Percentiles rank a stretch among this genome's conserved stretches.
Evolutionary conservation across 805 yeast species (phyloP).

Genomic region (Cyberlindnera mississippiensis): DNA sequence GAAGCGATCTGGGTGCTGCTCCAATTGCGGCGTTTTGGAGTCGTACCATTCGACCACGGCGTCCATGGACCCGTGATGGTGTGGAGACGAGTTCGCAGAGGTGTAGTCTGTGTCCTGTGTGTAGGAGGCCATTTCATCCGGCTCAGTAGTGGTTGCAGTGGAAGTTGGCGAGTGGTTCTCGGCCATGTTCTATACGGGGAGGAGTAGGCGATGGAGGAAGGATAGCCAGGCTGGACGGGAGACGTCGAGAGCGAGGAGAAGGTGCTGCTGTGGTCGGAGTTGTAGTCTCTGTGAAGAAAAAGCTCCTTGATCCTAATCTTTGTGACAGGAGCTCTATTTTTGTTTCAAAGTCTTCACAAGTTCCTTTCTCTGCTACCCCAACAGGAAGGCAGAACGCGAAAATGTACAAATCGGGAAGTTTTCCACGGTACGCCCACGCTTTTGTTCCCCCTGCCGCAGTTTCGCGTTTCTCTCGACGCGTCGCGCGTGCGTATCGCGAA

Average conservation of each 20-base stretch:
- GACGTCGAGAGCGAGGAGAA: neutral
- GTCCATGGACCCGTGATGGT: neutral
- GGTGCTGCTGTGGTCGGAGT: too few species aligned
- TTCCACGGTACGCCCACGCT: too few species aligned
- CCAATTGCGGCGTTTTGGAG: conserved; percentile 10
- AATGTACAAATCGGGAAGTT: conserved; percentile 2
- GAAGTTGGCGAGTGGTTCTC: conserved; percentile 10
- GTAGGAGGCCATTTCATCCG: conserved; percentile 14
- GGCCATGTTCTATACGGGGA: neutral
- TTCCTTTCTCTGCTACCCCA: neutral
- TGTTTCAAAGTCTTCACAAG: too few species aligned
- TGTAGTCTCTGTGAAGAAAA: neutral
- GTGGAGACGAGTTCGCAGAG: conserved; percentile 12
- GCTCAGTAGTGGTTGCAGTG: conserved; percentile 8
- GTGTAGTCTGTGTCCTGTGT: conserved; percentile 11
- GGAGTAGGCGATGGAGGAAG: neutral
- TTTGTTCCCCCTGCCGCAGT: neutral
- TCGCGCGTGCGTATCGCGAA: neutral
- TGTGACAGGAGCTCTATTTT: too few species aligned
- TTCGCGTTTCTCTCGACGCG: conserved; percentile 4
- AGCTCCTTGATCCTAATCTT: too few species aligned
- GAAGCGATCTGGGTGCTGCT: conserved; percentile 2
- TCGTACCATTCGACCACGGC: conserved; percentile 7
- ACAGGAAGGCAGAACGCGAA: conserved; percentile 1
- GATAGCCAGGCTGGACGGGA: neutral